These are phyloP conservation scores for Cutaneotrichosporon spelunceum DNA, from an alignment of 1,284 basidiomycete genomes.

Conservation along the genomic window DNA sequence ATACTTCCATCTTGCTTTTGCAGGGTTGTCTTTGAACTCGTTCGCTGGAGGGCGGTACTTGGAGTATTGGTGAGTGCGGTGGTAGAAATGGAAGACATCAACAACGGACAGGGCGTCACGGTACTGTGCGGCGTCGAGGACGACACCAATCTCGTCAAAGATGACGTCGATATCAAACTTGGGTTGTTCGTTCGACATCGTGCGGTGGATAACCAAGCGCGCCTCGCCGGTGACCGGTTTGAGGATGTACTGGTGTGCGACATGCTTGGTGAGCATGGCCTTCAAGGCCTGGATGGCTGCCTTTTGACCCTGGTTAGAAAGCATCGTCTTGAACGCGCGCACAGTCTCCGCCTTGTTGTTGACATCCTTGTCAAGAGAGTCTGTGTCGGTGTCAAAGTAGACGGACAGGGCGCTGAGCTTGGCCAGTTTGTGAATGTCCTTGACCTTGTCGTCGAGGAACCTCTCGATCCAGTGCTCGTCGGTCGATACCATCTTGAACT, in stretches of 20 bases:
- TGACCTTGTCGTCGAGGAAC: conserved; percentile 86
- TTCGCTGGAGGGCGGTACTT: conserved; percentile 68
- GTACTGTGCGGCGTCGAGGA: conserved; percentile 92
- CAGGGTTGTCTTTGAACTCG: conserved; percentile 63
- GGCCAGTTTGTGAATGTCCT: conserved; percentile 92
- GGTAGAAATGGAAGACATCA: conserved; percentile 97
- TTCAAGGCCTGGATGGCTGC: conserved; percentile 77
- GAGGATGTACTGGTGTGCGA: conserved; percentile 88
- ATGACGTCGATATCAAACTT: conserved; percentile 84
- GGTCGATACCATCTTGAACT: conserved; percentile 91
- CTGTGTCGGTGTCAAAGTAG: conserved; percentile 94
- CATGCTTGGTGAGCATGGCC: conserved; percentile 64
- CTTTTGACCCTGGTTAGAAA: conserved; percentile 57
- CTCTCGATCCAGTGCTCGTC: conserved; percentile 88
- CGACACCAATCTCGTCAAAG: conserved; percentile 92
- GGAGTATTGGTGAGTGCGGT: conserved; percentile 83
- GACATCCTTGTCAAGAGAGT: conserved; percentile 66
- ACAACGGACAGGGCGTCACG: conserved; percentile 88
- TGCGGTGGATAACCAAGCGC: conserved; percentile 78
- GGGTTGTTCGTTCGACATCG: conserved; percentile 67
- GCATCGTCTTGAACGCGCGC: conserved; percentile 73
- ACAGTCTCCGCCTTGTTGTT: conserved; percentile 62
- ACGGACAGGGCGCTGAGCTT: conserved; percentile 82
- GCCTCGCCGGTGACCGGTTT: conserved; percentile 96
- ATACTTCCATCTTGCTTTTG: conserved; percentile 73